A percentile compares a stretch with the other conserved stretches of the same genome.
Evolutionary conservation across 192 early-diverging fungal genomes (phyloP).

Genomic region (Glomus cerebriforme): DNA sequence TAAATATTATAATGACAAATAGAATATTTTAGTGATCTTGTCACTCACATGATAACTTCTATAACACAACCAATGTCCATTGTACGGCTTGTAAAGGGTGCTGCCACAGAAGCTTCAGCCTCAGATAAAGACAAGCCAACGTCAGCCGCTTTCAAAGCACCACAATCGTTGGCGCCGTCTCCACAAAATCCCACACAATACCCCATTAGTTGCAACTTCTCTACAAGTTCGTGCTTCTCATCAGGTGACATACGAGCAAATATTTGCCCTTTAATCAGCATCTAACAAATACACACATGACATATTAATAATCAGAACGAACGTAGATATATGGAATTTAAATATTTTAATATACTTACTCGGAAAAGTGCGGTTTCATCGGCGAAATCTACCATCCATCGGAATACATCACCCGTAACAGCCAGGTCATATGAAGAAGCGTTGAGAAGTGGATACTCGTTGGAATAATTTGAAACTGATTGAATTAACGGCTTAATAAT

Average conservation of each 20-base stretch:
- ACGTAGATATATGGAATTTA: neutral
- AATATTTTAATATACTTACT: neutral
- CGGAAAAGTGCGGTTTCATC: constrained; percentile 5
- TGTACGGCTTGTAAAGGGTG: constrained; percentile 91
- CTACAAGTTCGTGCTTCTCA: constrained; percentile 93
- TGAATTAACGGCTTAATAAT: neutral
- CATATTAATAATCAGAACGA: neutral
- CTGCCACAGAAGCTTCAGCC: constrained; percentile 97
- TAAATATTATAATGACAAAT: neutral
- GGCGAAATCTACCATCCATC: constrained; percentile 89
- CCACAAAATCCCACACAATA: constrained; percentile 98
- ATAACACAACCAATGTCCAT: constrained; percentile 93
- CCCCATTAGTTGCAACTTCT: constrained; percentile 83
- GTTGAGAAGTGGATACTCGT: constrained; percentile 40
- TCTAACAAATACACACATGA: constrained; percentile 51
- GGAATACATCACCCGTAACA: constrained; percentile 94
- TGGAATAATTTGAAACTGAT: constrained; percentile 25
- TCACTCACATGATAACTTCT: constrained; percentile 72
- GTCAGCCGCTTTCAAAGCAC: constrained; percentile 94
- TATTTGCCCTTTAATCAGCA: constrained; percentile 89
- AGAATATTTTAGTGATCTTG: neutral
- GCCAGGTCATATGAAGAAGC: constrained; percentile 76
- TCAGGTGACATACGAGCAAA: constrained; percentile 99
- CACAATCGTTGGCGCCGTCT: constrained; percentile 99
- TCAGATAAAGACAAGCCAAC: constrained; percentile 95